Conservation (phyloP, 768 basidiomycete genomes). For the Tephrocybe sp. region DNA sequence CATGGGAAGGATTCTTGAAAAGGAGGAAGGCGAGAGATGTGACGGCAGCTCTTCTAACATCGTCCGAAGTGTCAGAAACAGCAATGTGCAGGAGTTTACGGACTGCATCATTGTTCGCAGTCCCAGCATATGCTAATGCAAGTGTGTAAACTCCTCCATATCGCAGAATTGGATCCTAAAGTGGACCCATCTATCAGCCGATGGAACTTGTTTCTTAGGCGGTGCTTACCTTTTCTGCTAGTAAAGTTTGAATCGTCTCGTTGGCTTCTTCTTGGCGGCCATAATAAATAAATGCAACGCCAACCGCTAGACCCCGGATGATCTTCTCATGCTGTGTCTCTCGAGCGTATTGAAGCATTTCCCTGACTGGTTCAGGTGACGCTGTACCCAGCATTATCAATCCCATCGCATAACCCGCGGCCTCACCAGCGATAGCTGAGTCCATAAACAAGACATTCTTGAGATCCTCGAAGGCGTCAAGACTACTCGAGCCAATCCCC, state of each 20-base stretch:
- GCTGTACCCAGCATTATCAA: conserved; percentile 97
- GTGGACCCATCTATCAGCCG: conserved; percentile 4
- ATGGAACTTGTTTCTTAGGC: background rate
- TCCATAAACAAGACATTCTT: conserved; percentile 89
- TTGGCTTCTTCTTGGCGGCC: conserved; percentile 93
- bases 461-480: conserved; percentile 89
- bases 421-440: conserved; percentile 95
- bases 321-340: conserved; percentile 99
- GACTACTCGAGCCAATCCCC: conserved; percentile 88
- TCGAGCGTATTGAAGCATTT: conserved; percentile 94
- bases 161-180: conserved; percentile 90
- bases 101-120: conserved; percentile 91
- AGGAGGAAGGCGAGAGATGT: conserved; percentile 94
- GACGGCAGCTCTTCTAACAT: conserved; percentile 95
- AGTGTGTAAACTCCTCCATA: conserved; percentile 98
- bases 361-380: conserved; percentile 72
- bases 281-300: conserved; percentile 89
- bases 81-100: conserved; percentile 92
- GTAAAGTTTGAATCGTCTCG: conserved; percentile 68
- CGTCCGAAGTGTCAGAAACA: conserved; percentile 97
- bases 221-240: conserved; percentile 77
- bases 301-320: conserved; percentile 92
- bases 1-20: conserved; percentile 95
- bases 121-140: conserved; percentile 95
- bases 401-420: conserved; percentile 96